Conservation (phyloP, 495 filamentous ascomycete genomes). For the Xylaria longipes region DNA sequence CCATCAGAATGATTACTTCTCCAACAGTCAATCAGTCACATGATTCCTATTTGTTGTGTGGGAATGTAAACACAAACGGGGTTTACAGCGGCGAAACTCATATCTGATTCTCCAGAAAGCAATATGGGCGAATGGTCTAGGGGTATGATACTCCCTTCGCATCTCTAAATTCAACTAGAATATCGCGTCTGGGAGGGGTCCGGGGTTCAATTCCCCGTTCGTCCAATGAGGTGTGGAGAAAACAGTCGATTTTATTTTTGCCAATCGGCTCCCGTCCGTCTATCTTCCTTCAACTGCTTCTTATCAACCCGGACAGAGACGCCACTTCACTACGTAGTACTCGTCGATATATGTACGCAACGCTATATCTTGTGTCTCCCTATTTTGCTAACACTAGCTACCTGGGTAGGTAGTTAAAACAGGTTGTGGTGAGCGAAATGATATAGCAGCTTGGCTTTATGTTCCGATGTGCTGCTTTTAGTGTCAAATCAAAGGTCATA, state of each 20-base stretch:
- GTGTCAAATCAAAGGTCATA: background rate
- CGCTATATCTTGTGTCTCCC: too few relatives aligned
- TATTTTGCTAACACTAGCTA: too few relatives aligned
- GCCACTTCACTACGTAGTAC: too few relatives aligned
- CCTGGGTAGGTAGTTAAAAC: too few relatives aligned
- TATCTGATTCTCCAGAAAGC: background rate
- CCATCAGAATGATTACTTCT: background rate
- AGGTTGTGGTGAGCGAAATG: too few relatives aligned
- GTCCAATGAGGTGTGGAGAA: background rate
- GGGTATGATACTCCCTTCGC: slow-evolving; percentile 33
- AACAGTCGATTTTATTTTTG: background rate
- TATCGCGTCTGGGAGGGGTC: slow-evolving; percentile 26
- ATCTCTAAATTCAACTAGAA: background rate
- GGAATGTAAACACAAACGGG: background rate
- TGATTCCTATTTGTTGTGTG: background rate
- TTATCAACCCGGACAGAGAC: too few relatives aligned
- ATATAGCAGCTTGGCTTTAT: too few relatives aligned
- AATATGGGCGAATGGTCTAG: slow-evolving; percentile 29
- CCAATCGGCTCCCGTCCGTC: background rate
- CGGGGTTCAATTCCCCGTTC: slow-evolving; percentile 32
- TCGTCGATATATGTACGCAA: too few relatives aligned
- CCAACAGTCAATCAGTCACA: background rate
- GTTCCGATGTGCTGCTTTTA: background rate
- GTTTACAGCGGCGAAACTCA: background rate
- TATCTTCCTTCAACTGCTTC: too few relatives aligned